Evolutionary conservation across 2,329 filamentous ascomycete genomes (phyloP).

Genomic region (Scedosporium dehoogii): DNA sequence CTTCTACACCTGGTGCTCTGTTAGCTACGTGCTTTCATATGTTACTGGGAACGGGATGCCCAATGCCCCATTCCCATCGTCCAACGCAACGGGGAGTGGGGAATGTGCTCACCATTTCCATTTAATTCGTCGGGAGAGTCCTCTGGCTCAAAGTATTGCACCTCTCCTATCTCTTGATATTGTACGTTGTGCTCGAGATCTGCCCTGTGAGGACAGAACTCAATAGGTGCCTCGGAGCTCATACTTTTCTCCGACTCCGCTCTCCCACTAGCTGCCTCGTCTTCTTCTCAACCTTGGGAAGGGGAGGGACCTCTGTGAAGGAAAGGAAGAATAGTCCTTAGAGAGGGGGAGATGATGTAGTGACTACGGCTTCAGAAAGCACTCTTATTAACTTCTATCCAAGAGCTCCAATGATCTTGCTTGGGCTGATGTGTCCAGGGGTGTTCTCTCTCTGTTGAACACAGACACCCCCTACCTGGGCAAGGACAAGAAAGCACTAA

Average conservation of each 20-base stretch:
- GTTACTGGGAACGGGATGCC: too few species aligned
- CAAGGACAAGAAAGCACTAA: not conserved
- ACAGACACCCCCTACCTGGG: not conserved
- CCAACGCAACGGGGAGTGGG: not conserved
- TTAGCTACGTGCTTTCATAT: not conserved
- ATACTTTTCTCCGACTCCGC: conserved; percentile 1
- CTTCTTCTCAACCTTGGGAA: not conserved
- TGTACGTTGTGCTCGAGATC: conserved; percentile 4
- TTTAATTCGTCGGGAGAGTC: not conserved
- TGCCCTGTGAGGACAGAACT: conserved; percentile 3
- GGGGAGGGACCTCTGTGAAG: not conserved
- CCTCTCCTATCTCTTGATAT: conserved; percentile 1
- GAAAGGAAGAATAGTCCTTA: not conserved
- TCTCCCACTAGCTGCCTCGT: not conserved
- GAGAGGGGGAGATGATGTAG: not conserved
- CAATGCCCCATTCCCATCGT: not conserved
- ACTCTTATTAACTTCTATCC: not conserved
- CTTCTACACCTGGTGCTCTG: not conserved
- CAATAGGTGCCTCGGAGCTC: conserved; percentile 1
- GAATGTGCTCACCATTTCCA: not conserved
- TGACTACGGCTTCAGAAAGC: not conserved
- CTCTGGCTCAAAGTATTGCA: not conserved
- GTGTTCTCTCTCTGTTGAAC: not conserved
- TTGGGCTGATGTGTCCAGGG: not conserved
- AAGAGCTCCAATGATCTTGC: not conserved